Conservation (phyloP, 2,329 filamentous ascomycete genomes). For the Emergomyces africanus region DNA sequence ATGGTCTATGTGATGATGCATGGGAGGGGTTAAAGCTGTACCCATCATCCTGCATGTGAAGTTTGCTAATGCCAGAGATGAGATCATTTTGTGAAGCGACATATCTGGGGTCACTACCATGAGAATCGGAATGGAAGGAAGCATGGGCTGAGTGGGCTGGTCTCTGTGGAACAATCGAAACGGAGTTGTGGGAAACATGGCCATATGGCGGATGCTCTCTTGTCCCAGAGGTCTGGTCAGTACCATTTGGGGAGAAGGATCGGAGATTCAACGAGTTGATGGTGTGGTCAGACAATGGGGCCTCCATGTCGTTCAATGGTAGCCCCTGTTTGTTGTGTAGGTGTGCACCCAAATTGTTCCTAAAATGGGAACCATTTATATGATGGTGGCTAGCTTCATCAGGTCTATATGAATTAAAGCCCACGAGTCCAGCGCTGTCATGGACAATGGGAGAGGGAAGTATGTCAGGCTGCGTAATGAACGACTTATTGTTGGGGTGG, state of each 20-base stretch:
- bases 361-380: slow-evolving; percentile 21
- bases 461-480: slow-evolving; percentile 16
- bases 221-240: slow-evolving; percentile 18
- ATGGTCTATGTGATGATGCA: slow-evolving; percentile 15
- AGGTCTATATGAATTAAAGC: slow-evolving; percentile 20
- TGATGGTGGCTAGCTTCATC: slow-evolving; percentile 22
- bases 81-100: slow-evolving; percentile 20
- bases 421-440: slow-evolving; percentile 11
- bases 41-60: slow-evolving; percentile 22
- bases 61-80: slow-evolving; percentile 19
- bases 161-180: slow-evolving; percentile 21
- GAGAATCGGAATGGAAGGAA: slow-evolving; percentile 27
- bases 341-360: slow-evolving; percentile 17
- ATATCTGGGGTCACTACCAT: slow-evolving; percentile 22
- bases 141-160: slow-evolving; percentile 26
- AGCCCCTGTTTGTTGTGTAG: slow-evolving; percentile 21
- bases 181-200: slow-evolving; percentile 24
- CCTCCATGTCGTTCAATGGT: slow-evolving; percentile 19
- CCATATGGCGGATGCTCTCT: slow-evolving; percentile 15
- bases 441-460: slow-evolving; percentile 1
- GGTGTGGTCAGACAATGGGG: slow-evolving; percentile 19
- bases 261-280: slow-evolving; percentile 15
- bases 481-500: slow-evolving; percentile 20
- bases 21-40: slow-evolving; percentile 26
- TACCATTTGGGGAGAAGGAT: slow-evolving; percentile 18